A percentile compares a stretch with the other conserved stretches of the same genome.
Evolutionary conservation across 768 basidiomycete genomes (phyloP).

Genomic region (Kwoniella sp.): DNA sequence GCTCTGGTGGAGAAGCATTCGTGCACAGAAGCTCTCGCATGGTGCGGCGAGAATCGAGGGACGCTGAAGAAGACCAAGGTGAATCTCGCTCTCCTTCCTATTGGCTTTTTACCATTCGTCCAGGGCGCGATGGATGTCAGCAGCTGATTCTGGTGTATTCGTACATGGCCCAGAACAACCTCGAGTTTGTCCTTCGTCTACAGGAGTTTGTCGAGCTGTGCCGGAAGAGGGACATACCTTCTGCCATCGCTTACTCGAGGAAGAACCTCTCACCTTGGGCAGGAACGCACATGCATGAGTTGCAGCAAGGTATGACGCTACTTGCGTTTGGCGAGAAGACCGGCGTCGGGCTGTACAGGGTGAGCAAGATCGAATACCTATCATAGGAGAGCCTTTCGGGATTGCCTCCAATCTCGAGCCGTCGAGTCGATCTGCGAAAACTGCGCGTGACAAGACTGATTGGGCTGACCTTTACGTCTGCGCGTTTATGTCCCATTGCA

Average conservation of each 20-base stretch:
- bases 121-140: neutral
- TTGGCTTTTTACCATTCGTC: no score
- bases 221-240: conserved; percentile 65
- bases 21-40: conserved; percentile 84
- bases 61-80: conserved; percentile 91
- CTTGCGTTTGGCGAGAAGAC: conserved; percentile 72
- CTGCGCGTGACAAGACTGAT: no score
- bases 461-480: no score
- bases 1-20: conserved; percentile 70
- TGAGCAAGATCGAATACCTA: conserved; percentile 53
- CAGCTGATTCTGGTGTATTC: conserved; percentile 5
- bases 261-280: conserved; percentile 78
- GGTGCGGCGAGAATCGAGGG: conserved; percentile 95
- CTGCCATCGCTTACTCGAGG: conserved; percentile 81
- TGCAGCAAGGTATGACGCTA: conserved; percentile 73
- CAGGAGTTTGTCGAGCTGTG: conserved; percentile 96
- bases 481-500: conserved; percentile 50
- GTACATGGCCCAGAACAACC: conserved; percentile 67
- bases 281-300: conserved; percentile 75
- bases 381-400: neutral
- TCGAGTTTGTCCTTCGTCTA: conserved; percentile 92
- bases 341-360: conserved; percentile 77
- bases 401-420: no score
- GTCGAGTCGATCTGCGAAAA: neutral
- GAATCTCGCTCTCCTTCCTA: conserved; percentile 18